Base-by-base conservation (phyloP, 768 basidiomycete species). In the Psilocybe tampanensis region DNA sequence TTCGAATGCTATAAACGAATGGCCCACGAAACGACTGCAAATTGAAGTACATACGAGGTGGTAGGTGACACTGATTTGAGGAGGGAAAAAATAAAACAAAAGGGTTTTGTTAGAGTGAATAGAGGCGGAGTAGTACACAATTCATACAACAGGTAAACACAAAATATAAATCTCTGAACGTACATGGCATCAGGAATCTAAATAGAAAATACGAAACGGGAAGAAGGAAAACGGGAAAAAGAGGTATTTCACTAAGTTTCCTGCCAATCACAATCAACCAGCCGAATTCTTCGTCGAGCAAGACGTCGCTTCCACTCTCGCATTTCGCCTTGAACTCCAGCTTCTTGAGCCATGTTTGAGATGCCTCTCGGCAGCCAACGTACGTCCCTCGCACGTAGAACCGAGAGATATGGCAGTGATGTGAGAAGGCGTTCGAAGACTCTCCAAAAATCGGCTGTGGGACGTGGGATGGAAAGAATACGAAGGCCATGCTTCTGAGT, bases 321-420 rank as follows among this genome's bases (percentile, higher is more conserved):
- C 84, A 94, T 86, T 68, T 91, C 88, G 42, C 90, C 92, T 70
- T 92, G 91, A 13, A 91, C 81, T 8, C 92, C 92, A 7, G 91
- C 82, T 60, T 81, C 84, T 60, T 83, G 85, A 22, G 92, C 92
- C 56, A 80, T 76, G 0, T 71, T 72, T 8, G 80, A 84, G 69
- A 92, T 80, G 0, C 89, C 91, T 50, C 78, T 80, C 52, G 86
- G 74, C 33, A 93, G 70, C 90, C 91, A 93, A 29, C 83, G 83
- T 17, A 90, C 79, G 61, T 92, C 89, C 57, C 89, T 76, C 15
- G 80, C 76, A 15, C 87, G 81, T 18, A 94, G 72, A 8, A 81
- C 77, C 41, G 73, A 66, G 21, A 94, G 76, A 12, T 74, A 64
- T 0, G 89, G 88, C 18, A 92, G 70, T 2, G 70, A 74, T 4